Base-by-base conservation (phyloP, 106 monocot genomes). In the Alisma plantagoaquatica region DNA sequence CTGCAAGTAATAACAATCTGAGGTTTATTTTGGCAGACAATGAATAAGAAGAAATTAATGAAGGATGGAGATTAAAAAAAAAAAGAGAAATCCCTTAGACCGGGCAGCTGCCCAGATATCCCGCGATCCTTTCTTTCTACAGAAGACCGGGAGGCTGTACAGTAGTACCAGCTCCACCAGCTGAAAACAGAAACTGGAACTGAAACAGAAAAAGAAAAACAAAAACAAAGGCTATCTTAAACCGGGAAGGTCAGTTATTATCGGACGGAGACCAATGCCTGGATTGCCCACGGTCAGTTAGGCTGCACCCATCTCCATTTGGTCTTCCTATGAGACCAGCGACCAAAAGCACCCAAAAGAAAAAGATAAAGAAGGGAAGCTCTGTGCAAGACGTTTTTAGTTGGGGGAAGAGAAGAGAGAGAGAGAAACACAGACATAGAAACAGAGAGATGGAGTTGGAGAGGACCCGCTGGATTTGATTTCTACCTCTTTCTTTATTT, bases 311-410 rank as follows among this genome's bases (percentile, higher is more conserved):
- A n/a, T 27, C 69, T 41, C 46, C n/a, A 41, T 49, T 61, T 31
- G 54, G 65, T 54, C 70, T 76, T 70, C 65, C 55, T 33, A 51
- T 61, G 43, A 46, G 51, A 41, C n/a, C 1, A 21, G 27, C 23
- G 26, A 41, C 35, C 50, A 60, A 60, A 54, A 54, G 53, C 53
- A 60, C 31, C 41, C 22, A 60, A 57, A 33, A 31, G 27, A 29
- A 59, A 59, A 48, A 46, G 42, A 52, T 23, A 52, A 35, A 50
- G 44, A 57, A 11, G 5, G 32, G n/a, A 50, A 23, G 46, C n/a
- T n/a, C n/a, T n/a, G n/a, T n/a, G n/a, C n/a, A n/a, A n/a, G n/a
- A n/a, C n/a, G n/a, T n/a, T n/a, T n/a, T n/a, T n/a, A n/a, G 22
- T 27, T 15, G 31, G 22, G 24, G 8, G 15, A 32, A 61, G 21